These are phyloP conservation scores for Fusarium setosum DNA, from an alignment of 2,329 filamentous ascomycete species.

Conservation along the genomic window DNA sequence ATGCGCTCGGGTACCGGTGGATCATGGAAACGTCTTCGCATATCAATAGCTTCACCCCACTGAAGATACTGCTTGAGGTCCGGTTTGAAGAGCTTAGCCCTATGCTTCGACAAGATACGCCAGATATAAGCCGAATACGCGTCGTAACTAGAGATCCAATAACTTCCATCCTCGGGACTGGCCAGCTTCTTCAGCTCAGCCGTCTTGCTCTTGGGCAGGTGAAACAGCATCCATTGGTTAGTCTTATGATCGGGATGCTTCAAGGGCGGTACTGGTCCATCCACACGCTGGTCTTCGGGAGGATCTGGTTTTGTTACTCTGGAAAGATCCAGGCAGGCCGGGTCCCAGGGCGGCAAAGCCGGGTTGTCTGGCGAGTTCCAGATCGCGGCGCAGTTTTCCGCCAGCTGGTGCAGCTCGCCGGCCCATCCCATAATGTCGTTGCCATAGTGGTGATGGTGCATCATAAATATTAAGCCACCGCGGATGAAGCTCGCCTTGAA, in stretches of 20 bases:
- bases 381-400: slow-evolving; percentile 53
- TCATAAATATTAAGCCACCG: slow-evolving; percentile 53
- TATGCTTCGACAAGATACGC: slow-evolving; percentile 43
- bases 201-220: slow-evolving; percentile 56
- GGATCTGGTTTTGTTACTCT: slow-evolving; percentile 44
- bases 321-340: slow-evolving; percentile 48
- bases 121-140: slow-evolving; percentile 54
- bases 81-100: background rate
- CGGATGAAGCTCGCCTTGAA: slow-evolving; percentile 55
- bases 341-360: slow-evolving; percentile 48
- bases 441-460: slow-evolving; percentile 54
- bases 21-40: background rate
- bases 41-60: background rate
- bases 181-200: slow-evolving; percentile 51
- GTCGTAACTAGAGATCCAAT: slow-evolving; percentile 58
- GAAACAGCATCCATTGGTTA: slow-evolving; percentile 49
- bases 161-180: slow-evolving; percentile 42
- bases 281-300: slow-evolving; percentile 43
- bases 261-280: slow-evolving; percentile 43
- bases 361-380: slow-evolving; percentile 29
- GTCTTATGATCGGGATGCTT: slow-evolving; percentile 44
- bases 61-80: background rate
- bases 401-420: slow-evolving; percentile 51
- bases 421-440: slow-evolving; percentile 56
- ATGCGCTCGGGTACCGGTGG: background rate